Evolutionary conservation across 148 eudicot genomes (phyloP).

Genomic region (Nepenthes gracilis): DNA sequence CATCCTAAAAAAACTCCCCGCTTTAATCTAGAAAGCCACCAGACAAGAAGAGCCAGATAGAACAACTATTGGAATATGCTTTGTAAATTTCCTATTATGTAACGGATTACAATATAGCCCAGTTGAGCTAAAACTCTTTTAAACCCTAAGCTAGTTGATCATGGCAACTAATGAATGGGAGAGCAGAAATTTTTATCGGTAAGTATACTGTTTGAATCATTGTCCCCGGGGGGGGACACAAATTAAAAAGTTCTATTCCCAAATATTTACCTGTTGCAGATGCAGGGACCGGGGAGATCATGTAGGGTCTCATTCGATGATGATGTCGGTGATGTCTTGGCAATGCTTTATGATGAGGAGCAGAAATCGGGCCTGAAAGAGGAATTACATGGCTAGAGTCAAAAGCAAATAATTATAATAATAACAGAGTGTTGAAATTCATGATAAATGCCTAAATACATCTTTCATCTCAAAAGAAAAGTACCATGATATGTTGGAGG

Average conservation of each 20-base stretch:
- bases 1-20: too few relatives aligned
- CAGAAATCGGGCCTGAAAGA: slow-evolving; percentile 34
- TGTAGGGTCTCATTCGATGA: slow-evolving; percentile 28
- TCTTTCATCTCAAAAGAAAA: background rate
- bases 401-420: slow-evolving; percentile 6
- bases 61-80: too few relatives aligned
- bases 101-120: too few relatives aligned
- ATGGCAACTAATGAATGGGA: background rate
- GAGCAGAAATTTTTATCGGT: too few relatives aligned
- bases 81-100: too few relatives aligned
- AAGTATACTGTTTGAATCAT: too few relatives aligned
- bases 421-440: background rate
- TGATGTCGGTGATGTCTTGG: slow-evolving; percentile 36
- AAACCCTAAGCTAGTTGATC: background rate
- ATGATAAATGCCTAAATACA: background rate
- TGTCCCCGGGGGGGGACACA: background rate
- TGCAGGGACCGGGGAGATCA: slow-evolving; percentile 44
- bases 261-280: slow-evolving; percentile 39
- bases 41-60: too few relatives aligned
- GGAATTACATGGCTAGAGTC: background rate
- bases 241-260: background rate
- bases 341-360: slow-evolving; percentile 23
- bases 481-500: slow-evolving; percentile 59
- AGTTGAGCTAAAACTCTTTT: background rate
- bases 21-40: too few relatives aligned